phyloP scores from a whole-genome alignment of 768 basidiomycete species.

The Imleria badia region DNA sequence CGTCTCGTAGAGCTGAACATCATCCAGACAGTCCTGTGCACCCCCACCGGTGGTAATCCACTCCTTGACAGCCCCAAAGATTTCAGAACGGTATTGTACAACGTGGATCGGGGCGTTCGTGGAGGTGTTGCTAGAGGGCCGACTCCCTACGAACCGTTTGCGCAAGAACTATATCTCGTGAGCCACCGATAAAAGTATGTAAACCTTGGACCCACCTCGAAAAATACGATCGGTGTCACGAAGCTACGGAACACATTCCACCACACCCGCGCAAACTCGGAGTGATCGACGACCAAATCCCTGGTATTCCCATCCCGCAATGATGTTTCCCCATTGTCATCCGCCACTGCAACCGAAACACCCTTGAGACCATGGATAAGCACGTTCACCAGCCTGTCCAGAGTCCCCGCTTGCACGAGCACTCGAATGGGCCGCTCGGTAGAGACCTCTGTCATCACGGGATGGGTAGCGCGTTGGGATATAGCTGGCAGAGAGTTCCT shows the following conservation, averaged over 20 bases:
- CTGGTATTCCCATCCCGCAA: constrained; percentile 71
- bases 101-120: constrained; percentile 45
- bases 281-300: constrained; percentile 68
- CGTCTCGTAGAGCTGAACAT: constrained; percentile 58
- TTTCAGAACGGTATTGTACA: constrained; percentile 55
- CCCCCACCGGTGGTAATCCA: constrained; percentile 77
- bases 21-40: constrained; percentile 76
- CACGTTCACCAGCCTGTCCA: constrained; percentile 71
- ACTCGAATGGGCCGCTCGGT: constrained; percentile 74
- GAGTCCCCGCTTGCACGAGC: constrained; percentile 73
- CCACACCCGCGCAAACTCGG: constrained; percentile 75
- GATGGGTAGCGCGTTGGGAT: constrained; percentile 57
- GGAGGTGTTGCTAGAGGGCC: constrained; percentile 44
- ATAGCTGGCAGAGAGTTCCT: constrained; percentile 80
- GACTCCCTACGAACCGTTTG: constrained; percentile 63
- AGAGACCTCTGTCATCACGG: constrained; percentile 59
- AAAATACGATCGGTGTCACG: constrained; percentile 76
- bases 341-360: constrained; percentile 77
- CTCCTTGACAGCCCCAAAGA: constrained; percentile 63
- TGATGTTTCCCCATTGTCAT: constrained; percentile 86
- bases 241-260: constrained; percentile 85
- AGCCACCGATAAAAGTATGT: not conserved
- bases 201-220: constrained; percentile 59
- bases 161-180: constrained; percentile 56
- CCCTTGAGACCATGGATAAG: constrained; percentile 76